Base-by-base conservation (phyloP, 2,329 filamentous ascomycete genomes). In the Dothideomycetidae sp. region DNA sequence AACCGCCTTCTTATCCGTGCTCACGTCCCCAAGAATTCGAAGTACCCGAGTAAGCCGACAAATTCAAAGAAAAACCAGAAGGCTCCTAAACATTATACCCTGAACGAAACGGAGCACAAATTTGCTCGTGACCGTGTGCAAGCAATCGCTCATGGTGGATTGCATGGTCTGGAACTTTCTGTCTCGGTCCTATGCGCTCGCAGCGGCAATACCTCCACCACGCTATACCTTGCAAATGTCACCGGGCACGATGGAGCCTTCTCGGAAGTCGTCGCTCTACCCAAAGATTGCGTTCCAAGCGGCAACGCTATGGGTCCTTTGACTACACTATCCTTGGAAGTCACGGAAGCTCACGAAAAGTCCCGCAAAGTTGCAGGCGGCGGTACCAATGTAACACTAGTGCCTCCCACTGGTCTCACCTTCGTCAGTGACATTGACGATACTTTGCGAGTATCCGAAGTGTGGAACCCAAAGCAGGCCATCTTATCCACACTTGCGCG, bases 1-100 rank as follows among this genome's bases (percentile, higher is more conserved):
- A 73, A 82, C 44, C 53, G 71, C 17, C 80, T 82, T 54, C 63
- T 83, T 4, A 65, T 81, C 40, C 74, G 66, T 34, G 71, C 70
- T 9, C 65, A 67, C 39, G 67, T 81, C 29, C 53, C 68, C 9
- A 56, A 73, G 28, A 18, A 13, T 11, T 29, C 10, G 63, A 81
- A 3, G 63, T 67, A 1, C 5, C n/a, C n/a, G n/a, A n/a, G n/a
- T n/a, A n/a, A n/a, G n/a, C n/a, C n/a, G n/a, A 16, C 26, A 12
- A 10, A 34, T 28, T 10, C 49, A 63, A 10, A 59, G 78, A n/a
- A 51, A 67, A 75, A 50, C 64, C 59, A 1, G 73, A 81, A 53
- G 76, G 77, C 1, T 29, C 29, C n/a, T 7, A 30, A 30, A 33
- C 37, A 36, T 19, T 30, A 42, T 31, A 14, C 12, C 3, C 29